Base-by-base conservation (phyloP, 805 yeast genomes). In the Cyberlindnera misumaiensis region DNA sequence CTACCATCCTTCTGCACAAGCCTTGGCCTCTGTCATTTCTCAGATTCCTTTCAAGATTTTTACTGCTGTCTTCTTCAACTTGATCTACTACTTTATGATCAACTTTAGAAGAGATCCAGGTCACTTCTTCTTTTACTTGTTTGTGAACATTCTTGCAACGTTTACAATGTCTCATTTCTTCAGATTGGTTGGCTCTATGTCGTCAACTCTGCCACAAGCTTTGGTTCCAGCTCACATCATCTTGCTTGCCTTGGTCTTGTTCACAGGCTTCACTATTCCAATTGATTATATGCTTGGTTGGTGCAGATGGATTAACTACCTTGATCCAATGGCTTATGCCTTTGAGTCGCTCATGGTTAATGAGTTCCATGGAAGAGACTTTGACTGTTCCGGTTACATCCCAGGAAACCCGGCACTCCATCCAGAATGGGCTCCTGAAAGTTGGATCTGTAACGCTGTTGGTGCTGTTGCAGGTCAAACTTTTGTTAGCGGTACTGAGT, bases 1-100 rank as follows among this genome's bases (percentile, higher is more conserved):
- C 29, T 77, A 77, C 47, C 78, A 71, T 44, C 81, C 83, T 11
- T 63, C 76, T 38, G 80, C 85, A 5, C 80, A 80, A 49, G 82
- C 85, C 0, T 49, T 80, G 31, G 79, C 83, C 0, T 72, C 79
- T 3, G 67, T 79, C 40, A 44, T 77, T n/a, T 67, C 81, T 8
- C 82, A 79, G 48, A 45, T 77, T 27, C 83, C 83, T 4, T 53
- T 67, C 34, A 75, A 75, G 51, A 30, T 73, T 14, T 28, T 63
- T 11, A 59, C 67, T 13, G 59, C 70, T 22, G 44, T 74, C 28
- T 55, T 61, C 4, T 77, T 78, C 63, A 69, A 70, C 48, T 49
- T 77, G 34, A 53, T 67, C 11, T 60, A 63, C 41, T 78, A 77
- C 56, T 78, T 76, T 53, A 59, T 78, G 70, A 67, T 72, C 11